Conservation (phyloP, 495 filamentous ascomycete species). For the Neurospora africana region DNA sequence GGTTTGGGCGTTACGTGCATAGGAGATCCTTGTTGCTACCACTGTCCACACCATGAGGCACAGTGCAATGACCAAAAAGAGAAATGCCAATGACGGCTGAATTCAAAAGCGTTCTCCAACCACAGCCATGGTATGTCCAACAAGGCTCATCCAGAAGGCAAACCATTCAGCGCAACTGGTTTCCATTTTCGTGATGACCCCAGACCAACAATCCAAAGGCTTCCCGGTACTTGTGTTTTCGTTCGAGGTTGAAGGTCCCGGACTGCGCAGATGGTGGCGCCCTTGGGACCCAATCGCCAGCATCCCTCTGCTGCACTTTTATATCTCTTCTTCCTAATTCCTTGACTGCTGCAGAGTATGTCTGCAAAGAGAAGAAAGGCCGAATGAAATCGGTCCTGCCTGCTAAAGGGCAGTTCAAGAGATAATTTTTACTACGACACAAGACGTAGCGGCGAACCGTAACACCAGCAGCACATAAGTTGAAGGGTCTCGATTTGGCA, state of each 20-base stretch:
- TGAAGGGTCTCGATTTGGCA: not conserved
- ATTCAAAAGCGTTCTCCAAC: not conserved
- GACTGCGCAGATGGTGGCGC: not conserved
- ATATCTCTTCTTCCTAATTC: not conserved
- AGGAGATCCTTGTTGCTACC: not conserved
- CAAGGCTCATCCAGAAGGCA: not conserved
- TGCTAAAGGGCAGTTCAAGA: not conserved
- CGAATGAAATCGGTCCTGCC: not conserved
- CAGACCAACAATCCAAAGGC: not conserved
- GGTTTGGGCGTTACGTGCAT: not conserved
- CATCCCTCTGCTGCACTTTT: not conserved
- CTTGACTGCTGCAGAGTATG: not conserved
- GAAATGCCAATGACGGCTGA: not conserved
- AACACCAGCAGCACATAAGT: not conserved
- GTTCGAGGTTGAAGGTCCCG: not conserved
- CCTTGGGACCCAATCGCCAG: not conserved
- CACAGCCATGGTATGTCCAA: not conserved
- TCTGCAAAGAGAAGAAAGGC: not conserved
- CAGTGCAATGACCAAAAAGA: not conserved
- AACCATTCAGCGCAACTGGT: not conserved
- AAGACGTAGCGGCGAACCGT: not conserved
- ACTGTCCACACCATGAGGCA: not conserved
- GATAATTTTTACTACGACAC: not conserved
- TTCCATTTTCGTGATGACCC: not conserved
- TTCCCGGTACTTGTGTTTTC: not conserved